Conservation (phyloP, 331 rosid species). For the Arachis monticola region DNA sequence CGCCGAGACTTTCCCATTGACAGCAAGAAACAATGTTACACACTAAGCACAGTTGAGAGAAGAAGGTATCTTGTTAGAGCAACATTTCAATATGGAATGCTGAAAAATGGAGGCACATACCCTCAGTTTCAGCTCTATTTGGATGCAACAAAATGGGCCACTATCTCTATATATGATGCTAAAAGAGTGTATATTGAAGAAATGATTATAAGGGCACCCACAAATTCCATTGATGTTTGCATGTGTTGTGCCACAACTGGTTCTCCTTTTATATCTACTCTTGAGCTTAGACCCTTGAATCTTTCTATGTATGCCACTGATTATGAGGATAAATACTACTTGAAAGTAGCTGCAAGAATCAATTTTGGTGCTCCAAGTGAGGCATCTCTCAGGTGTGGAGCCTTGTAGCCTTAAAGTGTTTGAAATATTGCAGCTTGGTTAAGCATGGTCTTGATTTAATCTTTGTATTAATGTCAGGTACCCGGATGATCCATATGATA, state of each 20-base stretch:
- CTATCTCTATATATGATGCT: conserved; percentile 67
- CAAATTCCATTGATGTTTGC: conserved; percentile 67
- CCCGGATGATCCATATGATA: conserved; percentile 88
- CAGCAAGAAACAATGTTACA: conserved; percentile 68
- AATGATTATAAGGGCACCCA: conserved; percentile 74
- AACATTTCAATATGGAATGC: conserved; percentile 71
- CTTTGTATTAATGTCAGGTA: conserved; percentile 47
- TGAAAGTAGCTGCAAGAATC: conserved; percentile 71
- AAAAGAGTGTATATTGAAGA: conserved; percentile 69
- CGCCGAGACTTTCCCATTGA: conserved; percentile 76
- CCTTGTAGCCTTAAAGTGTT: background rate
- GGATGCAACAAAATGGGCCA: conserved; percentile 79
- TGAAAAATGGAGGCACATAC: conserved; percentile 63
- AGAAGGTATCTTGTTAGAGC: conserved; percentile 70
- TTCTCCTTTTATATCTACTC: conserved; percentile 79
- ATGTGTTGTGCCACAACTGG: conserved; percentile 85
- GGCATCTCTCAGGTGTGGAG: conserved; percentile 56
- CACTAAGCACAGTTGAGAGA: conserved; percentile 62
- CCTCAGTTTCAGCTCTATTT: conserved; percentile 76
- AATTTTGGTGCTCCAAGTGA: conserved; percentile 74
- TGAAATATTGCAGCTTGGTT: background rate
- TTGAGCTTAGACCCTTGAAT: conserved; percentile 76
- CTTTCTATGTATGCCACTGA: conserved; percentile 89
- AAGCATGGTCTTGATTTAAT: conserved; percentile 5
- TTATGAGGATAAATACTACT: conserved; percentile 68